Base-by-base conservation (phyloP, 345 rosid species). In the Hibiscus tridactylites region DNA sequence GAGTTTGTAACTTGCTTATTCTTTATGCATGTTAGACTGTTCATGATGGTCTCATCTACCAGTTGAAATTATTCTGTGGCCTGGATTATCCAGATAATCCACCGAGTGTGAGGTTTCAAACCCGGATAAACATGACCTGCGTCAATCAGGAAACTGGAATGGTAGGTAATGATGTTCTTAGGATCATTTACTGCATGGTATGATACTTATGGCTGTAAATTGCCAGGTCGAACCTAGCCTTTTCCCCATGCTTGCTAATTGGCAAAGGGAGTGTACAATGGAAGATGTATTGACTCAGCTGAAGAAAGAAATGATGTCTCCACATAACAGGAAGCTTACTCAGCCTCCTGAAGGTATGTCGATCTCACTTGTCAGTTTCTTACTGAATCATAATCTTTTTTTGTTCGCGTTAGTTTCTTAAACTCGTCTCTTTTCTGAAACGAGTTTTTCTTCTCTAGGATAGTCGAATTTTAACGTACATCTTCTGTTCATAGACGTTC, bases 1-100 rank as follows among this genome's bases (percentile, higher is more conserved):
- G 57, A 72, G 29, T 31, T 53, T n/a, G 62, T 71, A 50, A 63
- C 50, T 11, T 65, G 50, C 49, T 67, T 61, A 28, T 33, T 69
- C 11, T 28, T 78, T 31, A 49, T 71, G 37, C 71, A 56, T 77
- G 52, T 66, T 88, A 90, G 96, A 85, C 92, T 79, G 89, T 90
- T 61, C 96, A 90, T 15, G 96, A 90, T 57, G 92, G 96, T 17
- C 92, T 91, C 33, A 90, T 90, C 72, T 90, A 90, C 75, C 96
- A 90, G 87, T 83, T 88, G 84, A 90, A 90, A 74, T 76, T 90
- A 76, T 85, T 90, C 71, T 90, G 92, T 56, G 92, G 87, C 58
- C 73, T 78, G 68, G 91, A 88, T 54, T 90, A 90, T 71, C 96
- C 96, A 5, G 92, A 88, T 64, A 81, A 80, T 73, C 87, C 92